Evolutionary conservation across 1,284 basidiomycete species (phyloP).

Genomic region (Moniliella sp.): DNA sequence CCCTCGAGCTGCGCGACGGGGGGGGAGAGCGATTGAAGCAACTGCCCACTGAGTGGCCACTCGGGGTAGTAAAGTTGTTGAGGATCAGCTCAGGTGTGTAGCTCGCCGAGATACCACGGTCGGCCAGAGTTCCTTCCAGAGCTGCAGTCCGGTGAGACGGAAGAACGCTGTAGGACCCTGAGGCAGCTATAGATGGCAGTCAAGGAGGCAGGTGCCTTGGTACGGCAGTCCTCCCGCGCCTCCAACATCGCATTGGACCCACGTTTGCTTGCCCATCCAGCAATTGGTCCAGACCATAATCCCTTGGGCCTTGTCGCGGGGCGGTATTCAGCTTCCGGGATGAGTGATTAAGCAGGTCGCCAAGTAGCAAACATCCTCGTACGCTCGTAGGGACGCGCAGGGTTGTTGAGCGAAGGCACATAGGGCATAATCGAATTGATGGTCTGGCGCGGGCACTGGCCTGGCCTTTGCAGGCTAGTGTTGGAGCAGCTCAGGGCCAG

Average conservation of each 20-base stretch:
- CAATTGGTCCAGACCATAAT: constrained; percentile 74
- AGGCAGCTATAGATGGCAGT: constrained; percentile 67
- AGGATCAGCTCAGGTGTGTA: constrained; percentile 89
- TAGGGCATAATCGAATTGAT: constrained; percentile 19
- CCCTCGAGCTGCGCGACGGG: constrained; percentile 86
- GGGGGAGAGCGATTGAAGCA: constrained; percentile 91
- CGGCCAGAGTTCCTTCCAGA: constrained; percentile 55
- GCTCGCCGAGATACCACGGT: constrained; percentile 71
- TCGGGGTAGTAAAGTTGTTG: constrained; percentile 78
- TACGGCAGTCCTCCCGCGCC: constrained; percentile 57
- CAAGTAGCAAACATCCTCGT: constrained; percentile 42
- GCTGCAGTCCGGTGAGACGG: constrained; percentile 67
- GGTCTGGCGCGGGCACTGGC: too few relatives aligned
- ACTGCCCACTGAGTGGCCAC: constrained; percentile 74
- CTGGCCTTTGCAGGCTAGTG: too few relatives aligned
- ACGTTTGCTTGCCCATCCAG: constrained; percentile 70
- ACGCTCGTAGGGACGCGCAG: constrained; percentile 36
- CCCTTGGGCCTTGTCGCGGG: constrained; percentile 72
- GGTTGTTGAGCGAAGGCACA: constrained; percentile 39
- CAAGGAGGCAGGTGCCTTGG: constrained; percentile 48
- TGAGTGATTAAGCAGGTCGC: constrained; percentile 70
- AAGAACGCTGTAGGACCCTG: constrained; percentile 86
- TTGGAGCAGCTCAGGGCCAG: too few relatives aligned
- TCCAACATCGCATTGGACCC: constrained; percentile 71
- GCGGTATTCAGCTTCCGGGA: constrained; percentile 84